Base-by-base conservation (phyloP, 2,329 filamentous ascomycete species). In the Alternaria conjuncta region DNA sequence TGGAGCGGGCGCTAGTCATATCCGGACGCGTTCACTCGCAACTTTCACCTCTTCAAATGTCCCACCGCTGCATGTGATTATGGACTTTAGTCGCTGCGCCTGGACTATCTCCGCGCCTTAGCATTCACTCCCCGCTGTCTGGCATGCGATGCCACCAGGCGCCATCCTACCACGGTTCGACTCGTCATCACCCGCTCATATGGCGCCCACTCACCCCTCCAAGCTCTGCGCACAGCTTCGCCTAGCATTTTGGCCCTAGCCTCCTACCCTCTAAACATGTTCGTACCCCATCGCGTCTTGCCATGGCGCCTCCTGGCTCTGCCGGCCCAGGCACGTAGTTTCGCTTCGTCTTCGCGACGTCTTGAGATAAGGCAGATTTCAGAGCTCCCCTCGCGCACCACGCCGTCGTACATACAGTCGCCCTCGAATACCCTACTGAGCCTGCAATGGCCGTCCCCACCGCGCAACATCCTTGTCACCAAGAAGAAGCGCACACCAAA, bases 381-480 rank as follows among this genome's bases (percentile, higher is more conserved):
- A 8, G 74, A 76, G 53, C 78, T 81, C 12, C 78, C 78, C 45
- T 41, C 71, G 57, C 77, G 79, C 58, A 75, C 72, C 26, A 70
- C 53, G 43, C 78, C 79, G 3, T 72, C 74, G 20, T 81, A 79
- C 70, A 44, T 75, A 87, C 88, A 89, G 75, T 87, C 83, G 18
- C 82, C 79, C 26, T 80, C 83, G 26, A 87, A 86, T 72, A 88
- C 90, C 63, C 84, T 92, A 3, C 84, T 91, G 41, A 87, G 86
- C 65, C 82, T 92, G 36, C 85, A 87, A 80, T 92, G 90, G 90
- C 88, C 89, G 6, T 83, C 85, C 15, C 89, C 89, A 36, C 90
- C 89, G 3, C 86, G 88, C 55, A 92, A 92, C 70, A 82, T 93
- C 57, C 83, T 93, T 62, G 80, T 92, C 60, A 86, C 91, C 49